Evolutionary conservation across 306 rosid genomes (phyloP).

Genomic region (Leucaena leucocephala): DNA sequence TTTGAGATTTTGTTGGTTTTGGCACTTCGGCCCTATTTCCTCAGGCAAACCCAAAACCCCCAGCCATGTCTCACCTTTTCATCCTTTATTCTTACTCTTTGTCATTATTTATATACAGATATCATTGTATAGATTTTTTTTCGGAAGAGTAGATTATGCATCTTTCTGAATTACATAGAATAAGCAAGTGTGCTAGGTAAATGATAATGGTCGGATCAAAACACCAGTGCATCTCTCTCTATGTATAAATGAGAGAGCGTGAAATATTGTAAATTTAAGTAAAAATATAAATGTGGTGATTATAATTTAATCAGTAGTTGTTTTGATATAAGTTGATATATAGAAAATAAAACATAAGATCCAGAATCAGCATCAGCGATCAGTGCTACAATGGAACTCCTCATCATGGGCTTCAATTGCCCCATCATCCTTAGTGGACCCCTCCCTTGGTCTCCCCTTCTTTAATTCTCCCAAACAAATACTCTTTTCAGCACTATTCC

Average conservation of each 20-base stretch:
- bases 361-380: constrained; percentile 32
- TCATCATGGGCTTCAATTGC: constrained; percentile 35
- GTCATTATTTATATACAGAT: neutral
- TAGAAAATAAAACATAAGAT: neutral
- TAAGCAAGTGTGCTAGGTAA: too few species aligned
- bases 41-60: constrained; percentile 34
- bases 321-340: neutral
- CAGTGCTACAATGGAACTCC: constrained; percentile 39
- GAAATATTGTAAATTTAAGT: too few species aligned
- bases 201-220: too few species aligned
- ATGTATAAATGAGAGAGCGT: too few species aligned
- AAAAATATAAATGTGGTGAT: too few species aligned
- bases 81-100: neutral
- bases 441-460: constrained; percentile 1
- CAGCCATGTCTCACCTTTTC: neutral
- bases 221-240: too few species aligned
- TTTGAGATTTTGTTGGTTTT: constrained; percentile 17
- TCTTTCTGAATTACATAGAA: too few species aligned
- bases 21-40: neutral
- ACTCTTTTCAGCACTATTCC: neutral
- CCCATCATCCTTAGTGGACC: neutral
- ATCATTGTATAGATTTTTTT: neutral
- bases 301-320: neutral
- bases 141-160: too few species aligned
- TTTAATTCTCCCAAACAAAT: too few species aligned